These are phyloP conservation scores for Serendipita sp. DNA, from an alignment of 768 basidiomycete genomes.

Conservation along the genomic window DNA sequence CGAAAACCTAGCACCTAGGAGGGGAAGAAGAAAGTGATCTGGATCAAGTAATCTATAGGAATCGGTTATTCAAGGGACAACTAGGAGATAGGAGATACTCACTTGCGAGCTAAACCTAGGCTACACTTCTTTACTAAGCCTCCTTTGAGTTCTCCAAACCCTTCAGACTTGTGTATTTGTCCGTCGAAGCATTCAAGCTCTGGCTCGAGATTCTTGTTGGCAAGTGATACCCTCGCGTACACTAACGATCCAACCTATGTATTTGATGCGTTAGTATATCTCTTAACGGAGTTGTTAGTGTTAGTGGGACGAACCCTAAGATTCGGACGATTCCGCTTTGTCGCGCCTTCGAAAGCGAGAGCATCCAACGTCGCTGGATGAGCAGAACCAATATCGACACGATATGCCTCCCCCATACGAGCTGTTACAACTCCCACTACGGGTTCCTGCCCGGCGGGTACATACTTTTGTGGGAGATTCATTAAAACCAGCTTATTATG, in stretches of 20 bases:
- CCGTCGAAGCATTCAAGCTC: conserved; percentile 95
- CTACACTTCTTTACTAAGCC: conserved; percentile 75
- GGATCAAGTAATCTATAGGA: conserved; percentile 54
- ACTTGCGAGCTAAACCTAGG: conserved; percentile 76
- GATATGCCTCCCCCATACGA: conserved; percentile 68
- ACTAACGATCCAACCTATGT: conserved; percentile 73
- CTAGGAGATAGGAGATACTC: conserved; percentile 19
- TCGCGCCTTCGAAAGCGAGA: conserved; percentile 90
- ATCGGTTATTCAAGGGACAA: not conserved
- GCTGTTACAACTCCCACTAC: conserved; percentile 73
- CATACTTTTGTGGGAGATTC: conserved; percentile 40
- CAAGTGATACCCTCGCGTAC: conserved; percentile 83
- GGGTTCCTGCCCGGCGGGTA: conserved; percentile 76
- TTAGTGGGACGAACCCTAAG: conserved; percentile 45
- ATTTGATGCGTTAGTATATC: conserved; percentile 8
- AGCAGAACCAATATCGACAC: conserved; percentile 85
- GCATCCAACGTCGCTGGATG: conserved; percentile 75
- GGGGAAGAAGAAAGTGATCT: conserved; percentile 64
- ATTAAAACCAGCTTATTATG: not conserved
- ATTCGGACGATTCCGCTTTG: conserved; percentile 86
- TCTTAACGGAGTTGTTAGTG: not conserved
- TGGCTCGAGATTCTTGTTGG: conserved; percentile 96
- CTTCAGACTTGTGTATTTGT: conserved; percentile 79
- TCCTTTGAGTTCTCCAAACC: conserved; percentile 84
- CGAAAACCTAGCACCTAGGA: conserved; percentile 67